Conservation (phyloP, 2,329 filamentous ascomycete genomes). For the Pseudogymnoascus sp. region DNA sequence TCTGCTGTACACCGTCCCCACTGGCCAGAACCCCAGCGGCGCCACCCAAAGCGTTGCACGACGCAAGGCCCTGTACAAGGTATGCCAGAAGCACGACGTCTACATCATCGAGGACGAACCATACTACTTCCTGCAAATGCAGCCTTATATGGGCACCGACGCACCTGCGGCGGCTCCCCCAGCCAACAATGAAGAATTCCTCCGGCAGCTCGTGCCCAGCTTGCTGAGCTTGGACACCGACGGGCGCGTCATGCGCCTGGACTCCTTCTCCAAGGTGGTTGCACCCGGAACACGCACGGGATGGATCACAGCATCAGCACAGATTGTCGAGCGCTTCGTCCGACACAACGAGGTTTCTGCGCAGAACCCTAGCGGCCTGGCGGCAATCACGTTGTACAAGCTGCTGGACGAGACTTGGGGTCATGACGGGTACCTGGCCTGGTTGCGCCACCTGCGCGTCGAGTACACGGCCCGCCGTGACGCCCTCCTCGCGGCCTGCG, state of each 20-base stretch:
- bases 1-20: conserved; percentile 62
- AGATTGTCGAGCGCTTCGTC: conserved; percentile 74
- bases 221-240: conserved; percentile 74
- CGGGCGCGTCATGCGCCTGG: conserved; percentile 80
- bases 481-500: conserved; percentile 68
- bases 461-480: conserved; percentile 77
- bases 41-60: conserved; percentile 53
- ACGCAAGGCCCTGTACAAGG: conserved; percentile 52
- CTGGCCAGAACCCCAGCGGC: conserved; percentile 69
- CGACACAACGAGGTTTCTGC: conserved; percentile 75
- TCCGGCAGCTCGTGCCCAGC: conserved; percentile 63
- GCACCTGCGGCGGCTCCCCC: conserved; percentile 43
- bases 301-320: conserved; percentile 81
- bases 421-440: conserved; percentile 78
- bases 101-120: conserved; percentile 67
- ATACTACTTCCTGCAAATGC: conserved; percentile 65
- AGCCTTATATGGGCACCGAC: conserved; percentile 43
- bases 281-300: conserved; percentile 73
- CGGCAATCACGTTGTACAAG: conserved; percentile 78
- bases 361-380: conserved; percentile 78
- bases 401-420: conserved; percentile 92
- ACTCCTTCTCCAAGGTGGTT: conserved; percentile 89
- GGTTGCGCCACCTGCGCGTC: conserved; percentile 72
- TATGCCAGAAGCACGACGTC: conserved; percentile 62
- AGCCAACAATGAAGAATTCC: conserved; percentile 59